Base-by-base conservation (phyloP, 2,329 filamentous ascomycete genomes). In the Pyricularia sp. region DNA sequence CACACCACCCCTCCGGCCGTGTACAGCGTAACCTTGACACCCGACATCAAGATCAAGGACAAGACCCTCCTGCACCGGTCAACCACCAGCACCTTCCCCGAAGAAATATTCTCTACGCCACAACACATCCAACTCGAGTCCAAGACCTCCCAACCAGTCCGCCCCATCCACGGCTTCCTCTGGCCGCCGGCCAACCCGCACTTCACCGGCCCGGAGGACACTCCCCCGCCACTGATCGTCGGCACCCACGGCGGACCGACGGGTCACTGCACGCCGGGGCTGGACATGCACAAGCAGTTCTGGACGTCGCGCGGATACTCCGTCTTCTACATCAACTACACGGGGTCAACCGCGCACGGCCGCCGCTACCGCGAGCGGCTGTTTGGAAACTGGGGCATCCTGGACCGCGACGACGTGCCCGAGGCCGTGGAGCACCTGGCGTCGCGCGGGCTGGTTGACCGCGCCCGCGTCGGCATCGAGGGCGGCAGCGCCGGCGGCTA, bases 231-330 rank as follows among this genome's bases (percentile, higher is more conserved):
- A 0, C 76, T 86, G 1, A 81, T 87, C 28, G 77, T 86, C 65
- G 77, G 75, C 2, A 78, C 81, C 0, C 85, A 87, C 50, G 85
- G 85, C 5, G 85, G 84, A 0, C 85, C 80, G n/a, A 86, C 81
- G 0, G 75, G 76, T 1, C 79, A 81, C 68, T 77, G 75, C 0
- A 76, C 79, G 0, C 79, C 81, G 0, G 83, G 83, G 0, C 76
- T 87, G 0, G 28, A 64, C 61, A 64, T 64, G 25, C 75, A 77
- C 14, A 78, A 77, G 3, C 85, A 87, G 72, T 86, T 84, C 72
- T 85, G 81, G 72, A 86, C 84, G 0, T 82, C 84, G 4, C 78
- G 85, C 14, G 85, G 85, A 4, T 87, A 83, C 68, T 84, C 84
- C 1, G 81, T 81, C 66, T 78, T 83, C 14, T 76, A 78, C 2